These are phyloP conservation scores for Auriculariales sp. DNA, from an alignment of 768 basidiomycete genomes.

Conservation along the genomic window DNA sequence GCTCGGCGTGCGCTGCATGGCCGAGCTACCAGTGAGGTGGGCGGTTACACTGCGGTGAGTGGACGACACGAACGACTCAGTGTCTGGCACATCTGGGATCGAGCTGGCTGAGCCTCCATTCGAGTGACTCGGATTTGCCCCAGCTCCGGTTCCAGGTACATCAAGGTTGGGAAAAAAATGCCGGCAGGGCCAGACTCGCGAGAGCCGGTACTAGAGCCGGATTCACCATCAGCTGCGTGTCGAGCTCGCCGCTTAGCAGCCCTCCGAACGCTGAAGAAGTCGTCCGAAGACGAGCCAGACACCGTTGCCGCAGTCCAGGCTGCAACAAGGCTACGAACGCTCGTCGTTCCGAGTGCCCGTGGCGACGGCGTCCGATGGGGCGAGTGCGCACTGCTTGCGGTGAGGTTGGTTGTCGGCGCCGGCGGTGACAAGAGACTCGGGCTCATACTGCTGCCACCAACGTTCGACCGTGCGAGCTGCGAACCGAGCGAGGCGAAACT, in stretches of 20 bases:
- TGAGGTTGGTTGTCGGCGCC: not conserved
- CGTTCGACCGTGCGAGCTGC: not conserved
- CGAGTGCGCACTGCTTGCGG: constrained; percentile 2
- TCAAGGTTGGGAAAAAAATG: constrained; percentile 9
- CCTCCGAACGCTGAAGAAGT: constrained; percentile 39
- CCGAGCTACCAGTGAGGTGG: too few relatives aligned
- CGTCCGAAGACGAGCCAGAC: constrained; percentile 22
- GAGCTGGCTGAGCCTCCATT: constrained; percentile 16
- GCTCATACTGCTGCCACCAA: constrained; percentile 4
- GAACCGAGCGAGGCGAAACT: constrained; percentile 1
- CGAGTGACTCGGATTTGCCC: not conserved
- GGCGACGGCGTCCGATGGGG: not conserved
- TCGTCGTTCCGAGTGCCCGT: constrained; percentile 19
- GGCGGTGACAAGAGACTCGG: constrained; percentile 3
- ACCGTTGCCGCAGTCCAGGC: constrained; percentile 40
- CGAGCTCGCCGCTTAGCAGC: constrained; percentile 16
- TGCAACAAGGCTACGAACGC: constrained; percentile 64
- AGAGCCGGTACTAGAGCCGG: constrained; percentile 5
- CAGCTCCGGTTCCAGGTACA: not conserved
- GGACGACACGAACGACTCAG: constrained; percentile 19
- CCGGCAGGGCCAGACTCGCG: constrained; percentile 6
- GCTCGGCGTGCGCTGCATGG: too few relatives aligned
- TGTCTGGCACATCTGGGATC: constrained; percentile 40
- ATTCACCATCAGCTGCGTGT: constrained; percentile 9
- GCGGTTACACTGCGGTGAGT: not conserved